Percentiles rank a stretch among this genome's conserved stretches.
These are phyloP conservation scores for Lachnellula suecica DNA, from an alignment of 2,329 filamentous ascomycete genomes.

Conservation along the genomic window DNA sequence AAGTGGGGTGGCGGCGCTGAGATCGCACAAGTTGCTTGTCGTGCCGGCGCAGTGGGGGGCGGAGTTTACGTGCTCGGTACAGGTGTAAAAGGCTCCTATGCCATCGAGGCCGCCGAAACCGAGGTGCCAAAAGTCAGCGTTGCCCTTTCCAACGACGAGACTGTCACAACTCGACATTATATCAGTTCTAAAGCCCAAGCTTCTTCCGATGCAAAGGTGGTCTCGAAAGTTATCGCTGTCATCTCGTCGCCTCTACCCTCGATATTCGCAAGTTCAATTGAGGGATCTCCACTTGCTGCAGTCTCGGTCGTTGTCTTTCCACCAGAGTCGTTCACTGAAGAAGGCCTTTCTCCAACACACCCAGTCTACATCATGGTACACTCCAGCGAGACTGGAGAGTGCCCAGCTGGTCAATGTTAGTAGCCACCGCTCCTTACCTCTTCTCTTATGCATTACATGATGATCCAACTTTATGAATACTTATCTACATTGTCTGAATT, in stretches of 20 bases:
- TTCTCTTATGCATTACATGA: slow-evolving; percentile 59
- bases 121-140: slow-evolving; percentile 39
- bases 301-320: slow-evolving; percentile 71
- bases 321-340: slow-evolving; percentile 42
- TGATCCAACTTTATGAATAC: slow-evolving; percentile 81
- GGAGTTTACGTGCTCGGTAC: slow-evolving; percentile 84
- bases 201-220: slow-evolving; percentile 28
- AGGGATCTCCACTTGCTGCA: slow-evolving; percentile 74
- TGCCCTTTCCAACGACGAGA: slow-evolving; percentile 55
- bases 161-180: slow-evolving; percentile 54
- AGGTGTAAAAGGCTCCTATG: slow-evolving; percentile 49
- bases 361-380: slow-evolving; percentile 68
- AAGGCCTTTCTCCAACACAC: slow-evolving; percentile 36
- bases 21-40: slow-evolving; percentile 86
- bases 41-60: slow-evolving; percentile 87
- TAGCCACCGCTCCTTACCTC: slow-evolving; percentile 32
- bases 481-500: slow-evolving; percentile 99
- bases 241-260: slow-evolving; percentile 62
- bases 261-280: slow-evolving; percentile 70
- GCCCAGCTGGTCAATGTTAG: slow-evolving; percentile 87
- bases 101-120: slow-evolving; percentile 22
- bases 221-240: slow-evolving; percentile 66
- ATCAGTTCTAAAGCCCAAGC: slow-evolving; percentile 33
- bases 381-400: slow-evolving; percentile 90
- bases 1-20: slow-evolving; percentile 93